Conservation (phyloP, 768 basidiomycete genomes). For the Lentinula sp. region DNA sequence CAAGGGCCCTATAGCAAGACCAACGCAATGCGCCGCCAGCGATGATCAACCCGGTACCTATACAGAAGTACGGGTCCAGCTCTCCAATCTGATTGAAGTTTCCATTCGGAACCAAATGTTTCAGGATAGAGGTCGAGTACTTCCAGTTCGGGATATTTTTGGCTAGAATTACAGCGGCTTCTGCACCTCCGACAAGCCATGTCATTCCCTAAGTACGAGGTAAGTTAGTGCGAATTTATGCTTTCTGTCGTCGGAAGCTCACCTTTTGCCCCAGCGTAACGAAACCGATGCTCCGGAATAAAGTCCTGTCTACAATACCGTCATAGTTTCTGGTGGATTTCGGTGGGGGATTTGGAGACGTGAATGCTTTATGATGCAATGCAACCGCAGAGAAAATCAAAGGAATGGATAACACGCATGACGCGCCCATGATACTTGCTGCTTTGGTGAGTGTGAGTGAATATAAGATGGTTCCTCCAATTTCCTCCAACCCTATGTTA, state of each 20-base stretch:
- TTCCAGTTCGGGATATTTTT: not conserved
- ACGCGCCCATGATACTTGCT: not conserved
- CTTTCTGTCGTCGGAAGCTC: not conserved
- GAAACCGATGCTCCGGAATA: not conserved
- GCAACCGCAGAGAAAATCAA: not conserved
- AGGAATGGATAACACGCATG: not conserved
- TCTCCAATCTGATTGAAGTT: not conserved
- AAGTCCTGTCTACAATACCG: not conserved
- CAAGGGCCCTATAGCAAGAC: slow-evolving; percentile 29
- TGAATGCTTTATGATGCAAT: not conserved
- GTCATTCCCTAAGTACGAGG: not conserved
- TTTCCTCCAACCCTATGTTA: no score
- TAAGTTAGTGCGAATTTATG: not conserved
- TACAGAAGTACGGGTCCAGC: slow-evolving; percentile 20
- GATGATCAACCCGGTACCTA: slow-evolving; percentile 20
- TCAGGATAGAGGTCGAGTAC: not conserved
- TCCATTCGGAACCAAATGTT: not conserved
- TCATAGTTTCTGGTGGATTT: not conserved
- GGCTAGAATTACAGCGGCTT: not conserved
- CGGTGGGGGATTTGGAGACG: not conserved
- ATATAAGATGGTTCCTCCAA: no score
- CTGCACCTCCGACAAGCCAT: not conserved
- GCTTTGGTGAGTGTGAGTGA: no score
- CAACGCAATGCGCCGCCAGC: slow-evolving; percentile 27
- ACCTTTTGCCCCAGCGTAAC: not conserved